Evolutionary conservation across 2,329 filamentous ascomycete genomes (phyloP).

Genomic region (Dothideomycetes sp.): DNA sequence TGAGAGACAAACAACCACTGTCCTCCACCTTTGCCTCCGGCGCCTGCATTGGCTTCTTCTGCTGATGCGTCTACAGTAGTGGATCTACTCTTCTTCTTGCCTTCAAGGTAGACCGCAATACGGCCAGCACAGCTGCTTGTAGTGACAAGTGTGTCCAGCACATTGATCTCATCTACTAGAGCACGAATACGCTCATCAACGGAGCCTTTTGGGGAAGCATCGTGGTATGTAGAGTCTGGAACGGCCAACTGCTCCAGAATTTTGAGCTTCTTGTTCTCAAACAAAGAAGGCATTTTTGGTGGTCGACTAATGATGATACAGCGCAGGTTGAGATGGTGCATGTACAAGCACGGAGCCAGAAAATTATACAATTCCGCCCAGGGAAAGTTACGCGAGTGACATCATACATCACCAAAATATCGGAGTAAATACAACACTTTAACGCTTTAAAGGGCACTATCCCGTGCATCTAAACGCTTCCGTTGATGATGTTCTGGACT

Average conservation of each 20-base stretch:
- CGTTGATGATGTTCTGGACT: too few relatives aligned
- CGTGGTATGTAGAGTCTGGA: slow-evolving; percentile 62
- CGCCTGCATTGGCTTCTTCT: slow-evolving; percentile 39
- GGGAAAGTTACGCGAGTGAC: neutral
- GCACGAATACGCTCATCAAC: slow-evolving; percentile 69
- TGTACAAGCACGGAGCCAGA: too few relatives aligned
- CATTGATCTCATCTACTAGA: slow-evolving; percentile 71
- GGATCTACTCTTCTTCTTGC: slow-evolving; percentile 29
- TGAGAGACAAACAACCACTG: slow-evolving; percentile 85
- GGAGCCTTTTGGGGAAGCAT: slow-evolving; percentile 79
- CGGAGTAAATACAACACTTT: too few relatives aligned
- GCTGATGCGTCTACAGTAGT: slow-evolving; percentile 11
- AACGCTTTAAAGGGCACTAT: too few relatives aligned
- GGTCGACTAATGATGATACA: too few relatives aligned
- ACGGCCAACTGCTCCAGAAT: slow-evolving; percentile 62
- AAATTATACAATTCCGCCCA: neutral
- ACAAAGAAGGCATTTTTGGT: slow-evolving; percentile 17
- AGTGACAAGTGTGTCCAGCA: slow-evolving; percentile 64
- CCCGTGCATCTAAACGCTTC: too few relatives aligned
- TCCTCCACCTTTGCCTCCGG: slow-evolving; percentile 78
- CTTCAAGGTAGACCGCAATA: slow-evolving; percentile 80
- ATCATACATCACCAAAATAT: neutral
- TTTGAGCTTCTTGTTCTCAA: slow-evolving; percentile 50
- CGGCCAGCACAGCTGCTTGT: slow-evolving; percentile 89
- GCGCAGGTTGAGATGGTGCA: too few relatives aligned